A percentile compares a stretch with the other conserved stretches of the same genome.
phyloP scores from a whole-genome alignment of 2,329 filamentous ascomycete species.

The Cercospora sesami region DNA sequence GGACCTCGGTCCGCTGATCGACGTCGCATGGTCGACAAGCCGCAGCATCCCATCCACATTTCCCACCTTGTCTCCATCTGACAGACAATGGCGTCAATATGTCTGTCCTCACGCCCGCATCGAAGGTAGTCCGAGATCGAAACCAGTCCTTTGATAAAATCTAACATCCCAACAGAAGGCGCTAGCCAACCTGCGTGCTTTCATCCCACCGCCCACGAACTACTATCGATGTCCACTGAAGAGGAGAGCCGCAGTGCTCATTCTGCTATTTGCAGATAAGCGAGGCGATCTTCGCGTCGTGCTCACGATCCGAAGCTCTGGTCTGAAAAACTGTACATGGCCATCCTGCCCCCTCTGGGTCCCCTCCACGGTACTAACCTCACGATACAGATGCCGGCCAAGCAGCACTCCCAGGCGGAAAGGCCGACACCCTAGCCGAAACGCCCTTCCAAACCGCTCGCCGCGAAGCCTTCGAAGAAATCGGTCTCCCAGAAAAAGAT shows the following conservation, averaged over 20 bases:
- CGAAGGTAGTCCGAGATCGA: slow-evolving; percentile 28
- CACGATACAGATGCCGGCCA: slow-evolving; percentile 50
- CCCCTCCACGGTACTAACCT: slow-evolving; percentile 4
- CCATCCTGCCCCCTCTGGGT: too few relatives aligned
- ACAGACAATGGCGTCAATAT: slow-evolving; percentile 32
- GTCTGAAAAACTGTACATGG: slow-evolving; percentile 55
- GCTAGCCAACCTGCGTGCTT: slow-evolving; percentile 57
- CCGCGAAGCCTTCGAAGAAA: slow-evolving; percentile 89
- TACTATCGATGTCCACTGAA: slow-evolving; percentile 59
- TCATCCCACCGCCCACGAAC: slow-evolving; percentile 57
- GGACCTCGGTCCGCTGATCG: slow-evolving; percentile 19
- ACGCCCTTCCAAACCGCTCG: slow-evolving; percentile 76
- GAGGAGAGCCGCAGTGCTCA: slow-evolving; percentile 79
- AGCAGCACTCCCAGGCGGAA: slow-evolving; percentile 54
- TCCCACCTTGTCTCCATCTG: slow-evolving; percentile 6
- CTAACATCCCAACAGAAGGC: slow-evolving; percentile 41
- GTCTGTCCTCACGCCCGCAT: slow-evolving; percentile 39
- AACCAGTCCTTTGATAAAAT: background rate
- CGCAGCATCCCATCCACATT: background rate
- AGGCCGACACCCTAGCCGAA: slow-evolving; percentile 57
- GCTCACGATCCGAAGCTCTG: slow-evolving; percentile 61
- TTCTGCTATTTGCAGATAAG: slow-evolving; percentile 83
- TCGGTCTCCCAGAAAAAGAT: slow-evolving; percentile 77
- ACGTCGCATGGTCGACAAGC: slow-evolving; percentile 13
- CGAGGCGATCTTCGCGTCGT: slow-evolving; percentile 72